Evolutionary conservation across 495 filamentous ascomycete genomes (phyloP), one percentile per base, ranked within the genome.

Genomic region (Glonium stellatum): DNA sequence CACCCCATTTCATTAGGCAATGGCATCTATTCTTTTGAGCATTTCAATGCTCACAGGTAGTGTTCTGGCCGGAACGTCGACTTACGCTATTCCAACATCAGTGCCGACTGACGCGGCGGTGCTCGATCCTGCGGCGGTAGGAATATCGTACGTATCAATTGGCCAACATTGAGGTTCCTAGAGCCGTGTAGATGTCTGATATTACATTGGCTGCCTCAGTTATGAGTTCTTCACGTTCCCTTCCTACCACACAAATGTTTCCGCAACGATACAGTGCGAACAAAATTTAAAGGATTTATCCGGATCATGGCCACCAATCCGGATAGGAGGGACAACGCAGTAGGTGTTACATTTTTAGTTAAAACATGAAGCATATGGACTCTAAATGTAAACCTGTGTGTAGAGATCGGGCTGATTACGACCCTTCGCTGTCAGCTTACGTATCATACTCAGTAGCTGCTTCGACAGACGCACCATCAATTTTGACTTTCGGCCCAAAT

Each of bases 311-410:
- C 81, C 81, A 10, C 82, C 80, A 1, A 75, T 84, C 54, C 73
- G 82, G 35, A 82, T 84, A 53, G 82, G 82, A 8, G 82, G 82
- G 6, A 85, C 81, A 0, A 85, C 82, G 15, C 78, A 82, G 27
- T 31, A 31, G 6, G 27, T 31, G 27, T n/a, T 6, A 31, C 6
- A 31, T 31, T 31, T 31, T 31, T 31, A 31, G 6, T 6, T 6
- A 31, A 6, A 31, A 31, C 6, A 3, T 31, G 27, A 31, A 31
- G 27, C 2, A 31, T 31, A 31, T 2, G 6, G 27, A 6, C 27
- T 6, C 27, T 31, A 6, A 31, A 31, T 31, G 27, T 31, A 31
- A 31, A 31, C 6, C 3, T 31, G 6, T 31, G 27, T 31, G 6
- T 31, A 31, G 27, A 64, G 82, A 85, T 59, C 74, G 82, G 0